Evolutionary conservation across 192 early-diverging fungal genomes (phyloP).

Genomic region (Entomortierella beljakovae): DNA sequence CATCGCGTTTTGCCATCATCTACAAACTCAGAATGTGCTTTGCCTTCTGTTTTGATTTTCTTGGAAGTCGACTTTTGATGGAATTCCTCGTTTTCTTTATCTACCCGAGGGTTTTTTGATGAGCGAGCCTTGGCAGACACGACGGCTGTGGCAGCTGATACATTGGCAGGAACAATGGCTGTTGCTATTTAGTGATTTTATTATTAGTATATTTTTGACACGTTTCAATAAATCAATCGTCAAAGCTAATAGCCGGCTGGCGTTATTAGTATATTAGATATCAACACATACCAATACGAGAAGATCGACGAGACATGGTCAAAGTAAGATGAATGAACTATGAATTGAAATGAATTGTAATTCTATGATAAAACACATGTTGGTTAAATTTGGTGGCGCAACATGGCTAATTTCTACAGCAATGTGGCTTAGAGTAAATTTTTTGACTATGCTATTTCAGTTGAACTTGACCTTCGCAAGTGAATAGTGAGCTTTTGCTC

Average conservation of each 20-base stretch:
- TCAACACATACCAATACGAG: slow-evolving; percentile 19
- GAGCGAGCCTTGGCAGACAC: background rate
- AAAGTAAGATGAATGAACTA: background rate
- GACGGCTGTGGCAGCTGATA: background rate
- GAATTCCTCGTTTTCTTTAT: background rate
- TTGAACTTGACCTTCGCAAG: background rate
- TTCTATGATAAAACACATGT: background rate
- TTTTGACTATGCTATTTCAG: background rate
- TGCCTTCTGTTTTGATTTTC: background rate
- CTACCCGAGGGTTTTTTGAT: background rate
- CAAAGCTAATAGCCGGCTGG: no score
- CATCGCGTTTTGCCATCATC: slow-evolving; percentile 36
- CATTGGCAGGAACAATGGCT: background rate
- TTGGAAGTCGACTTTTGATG: background rate
- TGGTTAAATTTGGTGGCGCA: slow-evolving; percentile 14
- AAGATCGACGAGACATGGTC: slow-evolving; percentile 32
- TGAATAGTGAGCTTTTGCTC: no score
- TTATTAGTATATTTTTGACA: no score
- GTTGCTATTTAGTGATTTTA: background rate
- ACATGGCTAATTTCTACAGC: background rate
- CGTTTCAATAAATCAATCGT: no score
- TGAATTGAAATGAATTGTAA: background rate
- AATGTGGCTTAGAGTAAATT: background rate
- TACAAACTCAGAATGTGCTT: background rate
- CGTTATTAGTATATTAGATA: background rate